These are phyloP conservation scores for Gastrodia elata DNA, from an alignment of 106 monocot species.

Conservation along the genomic window DNA sequence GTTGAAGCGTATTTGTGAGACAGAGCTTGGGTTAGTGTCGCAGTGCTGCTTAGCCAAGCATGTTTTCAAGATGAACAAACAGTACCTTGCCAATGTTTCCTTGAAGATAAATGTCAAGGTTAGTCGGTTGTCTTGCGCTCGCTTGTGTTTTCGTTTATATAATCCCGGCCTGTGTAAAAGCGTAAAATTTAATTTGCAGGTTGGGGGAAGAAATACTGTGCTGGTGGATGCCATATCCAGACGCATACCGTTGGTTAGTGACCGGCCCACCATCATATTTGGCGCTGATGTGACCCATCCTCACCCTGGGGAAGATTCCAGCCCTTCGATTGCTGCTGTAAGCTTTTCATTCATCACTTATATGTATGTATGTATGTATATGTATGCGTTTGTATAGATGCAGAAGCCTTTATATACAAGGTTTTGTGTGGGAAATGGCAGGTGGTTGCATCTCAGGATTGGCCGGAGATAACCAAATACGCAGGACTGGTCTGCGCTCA, in stretches of 20 bases:
- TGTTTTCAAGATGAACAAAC: constrained; percentile 40
- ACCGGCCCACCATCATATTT: constrained; percentile 56
- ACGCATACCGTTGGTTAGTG: constrained; percentile 33
- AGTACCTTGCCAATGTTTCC: constrained; percentile 63
- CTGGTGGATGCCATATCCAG: constrained; percentile 34
- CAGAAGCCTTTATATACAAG: too few species aligned
- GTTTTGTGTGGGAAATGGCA: constrained; percentile 3
- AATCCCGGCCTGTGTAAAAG: not conserved
- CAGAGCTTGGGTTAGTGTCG: constrained; percentile 61
- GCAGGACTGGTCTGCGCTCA: constrained; percentile 31
- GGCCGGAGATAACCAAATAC: constrained; percentile 55
- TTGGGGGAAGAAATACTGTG: constrained; percentile 58
- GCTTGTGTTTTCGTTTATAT: not conserved
- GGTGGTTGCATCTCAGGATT: constrained; percentile 55
- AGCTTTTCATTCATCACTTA: too few species aligned
- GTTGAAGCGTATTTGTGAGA: constrained; percentile 71
- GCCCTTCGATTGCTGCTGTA: constrained; percentile 70
- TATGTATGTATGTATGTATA: too few species aligned
- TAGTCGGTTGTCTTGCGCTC: not conserved
- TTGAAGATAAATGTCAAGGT: constrained; percentile 87
- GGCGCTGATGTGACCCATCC: constrained; percentile 79
- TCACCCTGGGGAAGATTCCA: constrained; percentile 45
- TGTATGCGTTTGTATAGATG: too few species aligned
- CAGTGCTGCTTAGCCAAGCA: constrained; percentile 68
- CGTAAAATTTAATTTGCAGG: constrained; percentile 18